Percentiles rank a stretch among this genome's conserved stretches.
phyloP scores from a whole-genome alignment of 495 filamentous ascomycete genomes.

The Penicillium psychrofluorescens region DNA sequence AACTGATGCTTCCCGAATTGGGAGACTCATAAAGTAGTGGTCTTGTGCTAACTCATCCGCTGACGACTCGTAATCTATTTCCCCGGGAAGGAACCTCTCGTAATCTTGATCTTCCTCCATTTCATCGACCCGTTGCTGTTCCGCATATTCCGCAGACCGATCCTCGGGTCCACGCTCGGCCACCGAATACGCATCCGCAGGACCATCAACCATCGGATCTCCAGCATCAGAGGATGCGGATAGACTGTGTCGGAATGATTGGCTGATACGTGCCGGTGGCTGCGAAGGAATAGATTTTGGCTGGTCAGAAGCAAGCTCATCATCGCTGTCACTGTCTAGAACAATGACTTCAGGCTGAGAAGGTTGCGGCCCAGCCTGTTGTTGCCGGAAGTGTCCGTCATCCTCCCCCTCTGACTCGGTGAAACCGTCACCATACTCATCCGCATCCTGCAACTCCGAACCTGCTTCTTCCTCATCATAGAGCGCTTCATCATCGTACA shows the following conservation, averaged over 20 bases:
- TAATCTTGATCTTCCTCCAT: constrained; percentile 2
- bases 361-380: not conserved
- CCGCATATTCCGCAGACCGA: not conserved
- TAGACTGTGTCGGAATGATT: not conserved
- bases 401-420: not conserved
- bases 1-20: not conserved
- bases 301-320: constrained; percentile 19
- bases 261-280: not conserved
- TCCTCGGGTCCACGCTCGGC: constrained; percentile 1
- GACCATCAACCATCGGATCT: not conserved
- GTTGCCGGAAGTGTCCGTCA: not conserved
- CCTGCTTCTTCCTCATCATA: constrained; percentile 1
- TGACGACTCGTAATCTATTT: constrained; percentile 9
- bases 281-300: not conserved
- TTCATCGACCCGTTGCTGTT: constrained; percentile 4
- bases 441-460: constrained; percentile 1
- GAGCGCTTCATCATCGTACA: not conserved
- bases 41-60: constrained; percentile 8
- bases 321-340: constrained; percentile 38
- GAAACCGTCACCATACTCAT: constrained; percentile 1
- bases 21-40: not conserved
- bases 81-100: not conserved
- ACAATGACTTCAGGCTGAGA: constrained; percentile 32
- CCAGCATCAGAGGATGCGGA: not conserved
- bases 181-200: constrained; percentile 2